Conservation (phyloP, 164 flowering plant genomes). For the Nymphaea thermarum region DNA sequence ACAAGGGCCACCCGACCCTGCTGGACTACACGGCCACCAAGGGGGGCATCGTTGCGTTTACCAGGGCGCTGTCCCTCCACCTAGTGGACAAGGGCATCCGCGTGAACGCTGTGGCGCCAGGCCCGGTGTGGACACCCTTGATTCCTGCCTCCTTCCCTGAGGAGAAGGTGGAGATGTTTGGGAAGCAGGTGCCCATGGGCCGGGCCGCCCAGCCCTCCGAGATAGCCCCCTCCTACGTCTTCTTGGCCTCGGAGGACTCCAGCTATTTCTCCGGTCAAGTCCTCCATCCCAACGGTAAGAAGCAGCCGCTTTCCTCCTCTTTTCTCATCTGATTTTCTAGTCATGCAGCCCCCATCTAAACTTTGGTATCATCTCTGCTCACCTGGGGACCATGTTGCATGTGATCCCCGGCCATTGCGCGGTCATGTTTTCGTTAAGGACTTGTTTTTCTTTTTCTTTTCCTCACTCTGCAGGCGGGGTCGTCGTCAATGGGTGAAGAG, state of each 20-base stretch:
- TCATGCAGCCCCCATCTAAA: too few relatives aligned
- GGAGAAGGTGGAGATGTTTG: slow-evolving; percentile 35
- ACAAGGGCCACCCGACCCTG: slow-evolving; percentile 41
- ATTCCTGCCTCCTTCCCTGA: slow-evolving; percentile 25
- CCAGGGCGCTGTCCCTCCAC: slow-evolving; percentile 51
- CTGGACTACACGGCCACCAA: slow-evolving; percentile 72
- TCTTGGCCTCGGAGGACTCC: slow-evolving; percentile 39
- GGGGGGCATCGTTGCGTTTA: slow-evolving; percentile 67
- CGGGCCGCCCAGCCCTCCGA: slow-evolving; percentile 73
- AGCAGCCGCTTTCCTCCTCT: neutral
- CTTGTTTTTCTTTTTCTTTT: too few relatives aligned
- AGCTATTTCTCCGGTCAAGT: slow-evolving; percentile 74
- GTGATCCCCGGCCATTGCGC: too few relatives aligned
- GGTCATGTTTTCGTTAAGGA: too few relatives aligned
- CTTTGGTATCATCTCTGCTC: too few relatives aligned
- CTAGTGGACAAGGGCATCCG: slow-evolving; percentile 51
- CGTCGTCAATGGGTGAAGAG: too few relatives aligned
- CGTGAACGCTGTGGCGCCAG: slow-evolving; percentile 73
- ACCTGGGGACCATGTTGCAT: too few relatives aligned
- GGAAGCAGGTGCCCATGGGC: slow-evolving; percentile 56
- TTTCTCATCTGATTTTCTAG: too few relatives aligned
- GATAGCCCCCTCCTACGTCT: slow-evolving; percentile 57
- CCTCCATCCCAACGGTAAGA: slow-evolving; percentile 68
- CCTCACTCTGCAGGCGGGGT: too few relatives aligned
- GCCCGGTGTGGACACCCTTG: slow-evolving; percentile 72